These are phyloP conservation scores for Kingdonia uniflora DNA, from an alignment of 164 flowering plant genomes.

Conservation along the genomic window DNA sequence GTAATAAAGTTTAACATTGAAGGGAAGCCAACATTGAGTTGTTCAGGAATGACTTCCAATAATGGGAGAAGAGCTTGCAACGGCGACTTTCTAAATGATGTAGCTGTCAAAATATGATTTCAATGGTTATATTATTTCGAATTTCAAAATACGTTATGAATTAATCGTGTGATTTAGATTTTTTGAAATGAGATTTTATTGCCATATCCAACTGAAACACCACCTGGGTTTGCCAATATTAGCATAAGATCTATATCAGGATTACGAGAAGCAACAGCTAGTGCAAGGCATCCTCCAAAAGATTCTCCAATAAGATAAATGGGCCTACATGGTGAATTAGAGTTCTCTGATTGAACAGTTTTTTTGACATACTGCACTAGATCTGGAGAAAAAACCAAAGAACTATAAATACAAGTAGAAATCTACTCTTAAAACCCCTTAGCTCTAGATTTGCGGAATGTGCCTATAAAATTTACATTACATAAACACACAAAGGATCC, in stretches of 20 bases:
- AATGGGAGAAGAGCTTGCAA: constrained; percentile 36
- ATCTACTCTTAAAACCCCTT: too few relatives aligned
- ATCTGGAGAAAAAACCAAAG: too few relatives aligned
- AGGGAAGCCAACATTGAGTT: constrained; percentile 29
- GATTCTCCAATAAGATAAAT: constrained; percentile 76
- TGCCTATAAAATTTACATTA: too few relatives aligned
- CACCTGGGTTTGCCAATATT: constrained; percentile 68
- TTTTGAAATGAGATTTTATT: too few relatives aligned
- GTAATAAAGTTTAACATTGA: constrained; percentile 25
- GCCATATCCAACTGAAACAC: background rate
- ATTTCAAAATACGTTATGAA: too few relatives aligned
- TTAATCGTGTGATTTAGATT: too few relatives aligned
- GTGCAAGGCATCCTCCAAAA: constrained; percentile 64
- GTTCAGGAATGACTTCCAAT: constrained; percentile 35
- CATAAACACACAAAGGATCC: too few relatives aligned
- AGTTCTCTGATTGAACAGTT: constrained; percentile 33
- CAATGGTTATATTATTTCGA: too few relatives aligned
- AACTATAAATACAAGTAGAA: too few relatives aligned
- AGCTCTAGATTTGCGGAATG: too few relatives aligned
- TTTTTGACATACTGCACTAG: constrained; percentile 47
- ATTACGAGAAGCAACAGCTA: constrained; percentile 61
- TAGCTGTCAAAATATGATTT: constrained; percentile 33
- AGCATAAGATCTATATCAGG: constrained; percentile 53
- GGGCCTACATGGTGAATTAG: constrained; percentile 37
- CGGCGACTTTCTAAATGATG: constrained; percentile 52